A percentile compares a stretch with the other conserved stretches of the same genome.
These are phyloP conservation scores for Kingdonia uniflora DNA, from an alignment of 164 flowering plant genomes.

Conservation along the genomic window DNA sequence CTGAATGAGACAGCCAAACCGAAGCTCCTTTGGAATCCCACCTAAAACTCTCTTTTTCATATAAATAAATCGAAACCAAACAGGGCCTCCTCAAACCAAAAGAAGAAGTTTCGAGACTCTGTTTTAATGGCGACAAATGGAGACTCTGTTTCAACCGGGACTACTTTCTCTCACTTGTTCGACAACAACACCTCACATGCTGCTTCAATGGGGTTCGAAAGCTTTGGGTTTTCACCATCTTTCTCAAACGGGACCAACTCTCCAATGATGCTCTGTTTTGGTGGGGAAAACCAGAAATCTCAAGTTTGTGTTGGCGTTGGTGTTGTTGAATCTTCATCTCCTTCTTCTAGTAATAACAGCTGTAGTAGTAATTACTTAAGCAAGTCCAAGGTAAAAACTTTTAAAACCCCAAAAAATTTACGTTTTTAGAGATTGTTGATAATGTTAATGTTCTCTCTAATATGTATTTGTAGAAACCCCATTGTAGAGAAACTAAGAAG, in stretches of 20 bases:
- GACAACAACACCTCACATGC: no score
- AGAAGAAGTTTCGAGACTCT: not conserved
- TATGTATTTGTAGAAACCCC: no score
- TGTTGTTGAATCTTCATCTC: conserved; percentile 43
- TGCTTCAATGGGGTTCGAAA: conserved; percentile 16
- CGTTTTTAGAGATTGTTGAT: not conserved
- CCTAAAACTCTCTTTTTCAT: not conserved
- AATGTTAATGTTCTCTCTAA: no score
- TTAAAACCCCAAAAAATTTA: not conserved
- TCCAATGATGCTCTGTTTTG: conserved; percentile 56
- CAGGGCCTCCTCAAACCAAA: not conserved
- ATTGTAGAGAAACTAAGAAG: not conserved
- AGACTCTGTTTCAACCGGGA: conserved; percentile 14
- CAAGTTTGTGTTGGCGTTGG: conserved; percentile 18
- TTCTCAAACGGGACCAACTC: conserved; percentile 18
- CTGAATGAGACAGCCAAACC: conserved; percentile 33
- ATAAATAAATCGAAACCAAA: conserved; percentile 9
- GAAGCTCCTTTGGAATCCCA: conserved; percentile 19
- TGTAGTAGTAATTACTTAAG: conserved; percentile 15
- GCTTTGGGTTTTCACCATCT: conserved; percentile 14
- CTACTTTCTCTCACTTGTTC: conserved; percentile 34
- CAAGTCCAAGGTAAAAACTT: conserved; percentile 21
- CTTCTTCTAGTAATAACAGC: conserved; percentile 28
- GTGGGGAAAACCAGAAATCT: conserved; percentile 10
- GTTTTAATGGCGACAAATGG: conserved; percentile 31